A percentile compares a stretch with the other conserved stretches of the same genome.
phyloP scores from a whole-genome alignment of 805 yeast genomes.

The Candida quercuum region DNA sequence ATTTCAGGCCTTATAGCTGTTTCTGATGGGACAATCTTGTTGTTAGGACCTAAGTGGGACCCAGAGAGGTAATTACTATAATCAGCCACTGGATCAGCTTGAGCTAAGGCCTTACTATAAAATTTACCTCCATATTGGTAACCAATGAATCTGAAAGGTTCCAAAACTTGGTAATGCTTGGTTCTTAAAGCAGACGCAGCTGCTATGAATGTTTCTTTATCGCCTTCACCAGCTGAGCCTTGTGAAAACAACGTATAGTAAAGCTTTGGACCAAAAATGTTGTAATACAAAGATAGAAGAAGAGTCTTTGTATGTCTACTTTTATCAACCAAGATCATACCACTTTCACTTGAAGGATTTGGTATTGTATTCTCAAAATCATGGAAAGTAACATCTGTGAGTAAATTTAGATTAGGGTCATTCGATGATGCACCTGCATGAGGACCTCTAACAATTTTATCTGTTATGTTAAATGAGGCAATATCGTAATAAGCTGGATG shows the following conservation, averaged over 20 bases:
- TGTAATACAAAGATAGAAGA: constrained; percentile 51
- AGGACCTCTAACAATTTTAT: constrained; percentile 30
- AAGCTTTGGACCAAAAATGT: constrained; percentile 52
- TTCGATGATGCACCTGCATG: constrained; percentile 24
- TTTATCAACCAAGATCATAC: constrained; percentile 54
- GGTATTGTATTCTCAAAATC: constrained; percentile 54
- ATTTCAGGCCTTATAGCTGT: constrained; percentile 16
- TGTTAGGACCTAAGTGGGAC: constrained; percentile 12
- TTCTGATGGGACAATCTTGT: constrained; percentile 11
- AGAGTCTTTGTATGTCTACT: constrained; percentile 47
- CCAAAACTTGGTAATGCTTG: constrained; percentile 41
- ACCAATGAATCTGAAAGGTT: constrained; percentile 32
- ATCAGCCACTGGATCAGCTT: constrained; percentile 32
- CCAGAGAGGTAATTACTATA: constrained; percentile 20
- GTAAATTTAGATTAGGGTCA: constrained; percentile 5
- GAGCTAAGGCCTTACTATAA: constrained; percentile 38
- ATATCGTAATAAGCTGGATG: constrained; percentile 54
- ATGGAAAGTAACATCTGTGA: constrained; percentile 38
- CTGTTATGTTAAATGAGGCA: constrained; percentile 34
- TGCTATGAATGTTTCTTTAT: constrained; percentile 61
- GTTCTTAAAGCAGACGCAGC: constrained; percentile 47
- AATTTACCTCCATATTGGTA: constrained; percentile 19
- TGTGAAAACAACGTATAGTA: constrained; percentile 61
- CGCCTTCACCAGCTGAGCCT: constrained; percentile 73
- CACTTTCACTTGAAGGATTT: constrained; percentile 62